phyloP scores from a whole-genome alignment of 345 rosid species.

The Bruguiera gymnorhiza region DNA sequence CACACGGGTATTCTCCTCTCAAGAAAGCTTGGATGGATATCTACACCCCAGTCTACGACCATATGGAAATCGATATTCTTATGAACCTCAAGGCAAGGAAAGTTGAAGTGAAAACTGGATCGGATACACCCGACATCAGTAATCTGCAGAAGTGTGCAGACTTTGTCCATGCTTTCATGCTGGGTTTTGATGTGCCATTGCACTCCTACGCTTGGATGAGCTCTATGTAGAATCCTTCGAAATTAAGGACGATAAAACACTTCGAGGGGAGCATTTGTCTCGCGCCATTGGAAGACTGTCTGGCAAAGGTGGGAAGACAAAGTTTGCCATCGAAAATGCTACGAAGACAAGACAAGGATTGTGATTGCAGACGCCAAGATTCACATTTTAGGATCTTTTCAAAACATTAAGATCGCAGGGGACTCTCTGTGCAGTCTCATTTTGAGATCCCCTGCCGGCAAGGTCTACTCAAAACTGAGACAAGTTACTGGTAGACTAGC shows the following conservation, averaged over 20 bases:
- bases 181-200: conserved; percentile 84
- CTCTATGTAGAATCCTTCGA: conserved; percentile 79
- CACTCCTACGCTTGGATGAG: conserved; percentile 76
- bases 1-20: conserved; percentile 70
- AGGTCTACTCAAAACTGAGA: conserved; percentile 30
- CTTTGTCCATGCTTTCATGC: conserved; percentile 85
- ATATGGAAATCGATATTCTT: conserved; percentile 83
- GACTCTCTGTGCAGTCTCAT: conserved; percentile 87
- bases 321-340: conserved; percentile 80
- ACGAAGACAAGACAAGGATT: conserved; percentile 86
- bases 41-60: conserved; percentile 68
- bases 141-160: conserved; percentile 84
- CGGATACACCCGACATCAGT: conserved; percentile 67
- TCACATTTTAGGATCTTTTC: conserved; percentile 74
- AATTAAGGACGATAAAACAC: conserved; percentile 86
- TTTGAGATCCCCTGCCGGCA: conserved; percentile 81
- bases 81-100: conserved; percentile 83
- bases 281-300: conserved; percentile 84
- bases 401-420: conserved; percentile 74
- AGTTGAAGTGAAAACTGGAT: conserved; percentile 70
- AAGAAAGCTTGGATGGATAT: conserved; percentile 89
- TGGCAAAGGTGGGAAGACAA: conserved; percentile 87
- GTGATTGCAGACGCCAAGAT: conserved; percentile 83
- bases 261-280: conserved; percentile 77
- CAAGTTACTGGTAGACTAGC: conserved; percentile 28